Evolutionary conservation across 106 monocot species (phyloP), one percentile per base, ranked within the genome.

Genomic region (Vanilla planifolia): DNA sequence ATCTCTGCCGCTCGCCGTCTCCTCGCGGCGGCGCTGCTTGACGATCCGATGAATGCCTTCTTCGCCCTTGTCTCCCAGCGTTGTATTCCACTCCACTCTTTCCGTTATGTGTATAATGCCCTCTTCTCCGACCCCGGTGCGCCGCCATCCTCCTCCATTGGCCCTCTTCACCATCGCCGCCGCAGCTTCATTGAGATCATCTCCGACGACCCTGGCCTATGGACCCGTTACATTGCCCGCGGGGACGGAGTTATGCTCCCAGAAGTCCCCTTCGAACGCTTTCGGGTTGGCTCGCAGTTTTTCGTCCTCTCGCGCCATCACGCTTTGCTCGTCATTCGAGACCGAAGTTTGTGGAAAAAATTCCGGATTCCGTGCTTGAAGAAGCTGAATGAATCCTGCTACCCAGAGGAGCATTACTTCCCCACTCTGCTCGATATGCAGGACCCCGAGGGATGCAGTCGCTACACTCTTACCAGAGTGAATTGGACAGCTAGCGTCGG

Each of bases 341-440:
- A 93, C 39, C 51, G 81, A 22, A 55, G 61, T 32, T 67, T 93
- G 0, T 93, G 92, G 92, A 73, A 62, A 64, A 93, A 93, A 67
- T 93, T 93, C 64, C 47, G 75, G 50, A 13, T 80, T 51, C 88
- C 92, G 8, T 93, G 92, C 33, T 62, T 93, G 15, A 71, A 46
- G 29, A 29, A 65, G 32, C 59, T 53, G 61, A 48, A 68, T 23
- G 39, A 84, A 33, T 84, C 87, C 7, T 93, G 92, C 58, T 93
- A 88, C 59, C 92, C 92, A 1, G 92, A 93, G 67, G 92, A 93
- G 55, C 92, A 93, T 47, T 93, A 93, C 73, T 93, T 93, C 70
- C 92, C 92, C 0, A 93, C 92, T 1, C 53, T 93, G 56, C 68
- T 93, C 16, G 75, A 80, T 16, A 88, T 84, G 87, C 46, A 65